phyloP scores from a whole-genome alignment of 345 rosid genomes.

The Luvunga scandens region DNA sequence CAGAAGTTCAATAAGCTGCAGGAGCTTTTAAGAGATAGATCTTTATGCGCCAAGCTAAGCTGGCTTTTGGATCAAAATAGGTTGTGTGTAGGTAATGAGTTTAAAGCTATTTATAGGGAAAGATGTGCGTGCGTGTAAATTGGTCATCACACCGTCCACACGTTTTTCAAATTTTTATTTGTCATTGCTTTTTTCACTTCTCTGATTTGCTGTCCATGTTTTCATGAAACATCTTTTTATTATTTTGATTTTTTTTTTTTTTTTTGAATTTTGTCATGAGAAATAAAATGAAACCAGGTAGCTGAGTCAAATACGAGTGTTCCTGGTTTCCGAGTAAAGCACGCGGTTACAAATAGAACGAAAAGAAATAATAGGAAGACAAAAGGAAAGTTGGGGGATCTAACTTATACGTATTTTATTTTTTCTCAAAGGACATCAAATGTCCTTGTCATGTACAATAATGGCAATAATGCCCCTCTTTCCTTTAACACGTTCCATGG shows the following conservation, averaged over 20 bases:
- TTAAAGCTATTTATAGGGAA: not conserved
- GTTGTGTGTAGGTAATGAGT: not conserved
- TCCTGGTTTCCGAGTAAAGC: constrained; percentile 6
- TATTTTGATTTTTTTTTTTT: not conserved
- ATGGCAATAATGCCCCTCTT: constrained; percentile 2
- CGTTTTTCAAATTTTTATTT: constrained; percentile 52
- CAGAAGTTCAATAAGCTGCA: not conserved
- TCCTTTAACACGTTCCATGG: not conserved
- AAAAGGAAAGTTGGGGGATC: not conserved
- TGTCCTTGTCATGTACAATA: not conserved
- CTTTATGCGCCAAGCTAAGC: not conserved
- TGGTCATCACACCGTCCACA: constrained; percentile 54
- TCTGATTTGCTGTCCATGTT: not conserved
- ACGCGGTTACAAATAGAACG: constrained; percentile 16
- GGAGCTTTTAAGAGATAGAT: not conserved
- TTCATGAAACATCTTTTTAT: not conserved
- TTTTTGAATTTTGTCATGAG: too few species aligned
- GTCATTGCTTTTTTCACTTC: not conserved
- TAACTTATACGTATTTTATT: too few species aligned
- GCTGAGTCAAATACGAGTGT: constrained; percentile 38
- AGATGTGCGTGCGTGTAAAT: too few species aligned
- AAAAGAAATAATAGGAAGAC: constrained; percentile 1
- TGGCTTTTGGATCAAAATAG: not conserved
- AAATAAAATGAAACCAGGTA: not conserved
- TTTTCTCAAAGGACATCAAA: not conserved